Evolutionary conservation across 2,329 filamentous ascomycete species (phyloP).

Genomic region (Hymenoscyphus fraxineus): DNA sequence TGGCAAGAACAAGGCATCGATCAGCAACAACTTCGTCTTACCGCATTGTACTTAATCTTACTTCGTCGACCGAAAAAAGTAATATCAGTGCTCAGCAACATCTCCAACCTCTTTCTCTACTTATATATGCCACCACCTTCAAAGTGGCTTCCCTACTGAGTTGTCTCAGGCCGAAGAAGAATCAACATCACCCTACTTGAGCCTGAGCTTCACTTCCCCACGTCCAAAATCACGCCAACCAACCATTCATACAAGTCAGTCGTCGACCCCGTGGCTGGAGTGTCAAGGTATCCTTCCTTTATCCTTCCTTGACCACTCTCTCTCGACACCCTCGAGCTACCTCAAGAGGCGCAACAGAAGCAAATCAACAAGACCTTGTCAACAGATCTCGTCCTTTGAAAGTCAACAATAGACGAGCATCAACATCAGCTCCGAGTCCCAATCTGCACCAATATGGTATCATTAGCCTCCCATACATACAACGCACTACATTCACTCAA

Average conservation of each 20-base stretch:
- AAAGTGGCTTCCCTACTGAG: slow-evolving; percentile 13
- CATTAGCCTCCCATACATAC: slow-evolving; percentile 80
- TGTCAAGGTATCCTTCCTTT: slow-evolving; percentile 8
- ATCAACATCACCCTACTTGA: slow-evolving; percentile 16
- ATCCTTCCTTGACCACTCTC: slow-evolving; percentile 10
- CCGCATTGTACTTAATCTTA: slow-evolving; percentile 32
- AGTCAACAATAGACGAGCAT: slow-evolving; percentile 30
- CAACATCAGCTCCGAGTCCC: slow-evolving; percentile 40
- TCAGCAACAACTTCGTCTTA: slow-evolving; percentile 23
- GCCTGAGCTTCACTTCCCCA: slow-evolving; percentile 18
- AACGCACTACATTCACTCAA: slow-evolving; percentile 72
- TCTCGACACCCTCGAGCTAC: slow-evolving; percentile 18
- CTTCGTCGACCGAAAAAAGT: slow-evolving; percentile 15
- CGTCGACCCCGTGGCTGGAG: neutral
- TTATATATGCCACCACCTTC: slow-evolving; percentile 27
- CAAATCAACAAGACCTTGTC: neutral
- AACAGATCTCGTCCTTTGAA: neutral
- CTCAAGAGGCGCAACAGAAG: slow-evolving; percentile 21
- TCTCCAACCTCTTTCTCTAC: slow-evolving; percentile 11
- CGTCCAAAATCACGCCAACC: neutral
- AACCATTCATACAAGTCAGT: slow-evolving; percentile 9
- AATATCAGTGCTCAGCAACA: slow-evolving; percentile 11
- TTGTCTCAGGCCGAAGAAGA: slow-evolving; percentile 28
- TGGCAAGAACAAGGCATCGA: slow-evolving; percentile 23
- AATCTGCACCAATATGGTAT: slow-evolving; percentile 67